A percentile compares a stretch with the other conserved stretches of the same genome.
Conservation (phyloP, 495 filamentous ascomycete species). For the Tuber microsphaerosporum region DNA sequence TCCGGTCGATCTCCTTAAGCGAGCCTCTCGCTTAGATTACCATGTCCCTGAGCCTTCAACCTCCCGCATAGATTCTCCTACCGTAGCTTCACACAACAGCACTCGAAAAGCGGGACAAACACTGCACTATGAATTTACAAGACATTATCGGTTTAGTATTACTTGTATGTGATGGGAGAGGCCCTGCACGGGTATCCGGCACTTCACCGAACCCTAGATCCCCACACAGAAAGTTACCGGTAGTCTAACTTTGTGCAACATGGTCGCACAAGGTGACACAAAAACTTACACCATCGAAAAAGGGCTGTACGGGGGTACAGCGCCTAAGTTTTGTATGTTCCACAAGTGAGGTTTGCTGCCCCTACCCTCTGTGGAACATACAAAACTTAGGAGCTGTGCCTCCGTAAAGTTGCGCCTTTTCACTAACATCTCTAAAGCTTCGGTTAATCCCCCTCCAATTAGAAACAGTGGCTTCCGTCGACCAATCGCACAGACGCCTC, state of each 20-base stretch:
- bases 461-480: not conserved
- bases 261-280: not conserved
- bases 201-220: not conserved
- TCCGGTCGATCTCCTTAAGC: not conserved
- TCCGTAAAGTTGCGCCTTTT: not conserved
- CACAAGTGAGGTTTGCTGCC: no score
- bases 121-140: not conserved
- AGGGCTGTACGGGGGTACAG: no score
- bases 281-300: not conserved
- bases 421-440: not conserved
- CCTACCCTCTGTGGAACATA: no score
- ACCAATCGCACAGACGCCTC: not conserved
- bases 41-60: not conserved
- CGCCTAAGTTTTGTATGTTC: no score
- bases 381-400: no score
- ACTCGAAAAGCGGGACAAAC: not conserved
- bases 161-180: not conserved
- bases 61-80: not conserved
- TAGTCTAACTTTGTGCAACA: not conserved
- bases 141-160: not conserved
- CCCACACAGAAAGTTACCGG: not conserved
- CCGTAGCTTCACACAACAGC: not conserved
- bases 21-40: not conserved
- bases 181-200: not conserved
- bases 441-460: not conserved